Evolutionary conservation across 2,329 filamentous ascomycete species (phyloP).

Genomic region (Exserohilum turcica): DNA sequence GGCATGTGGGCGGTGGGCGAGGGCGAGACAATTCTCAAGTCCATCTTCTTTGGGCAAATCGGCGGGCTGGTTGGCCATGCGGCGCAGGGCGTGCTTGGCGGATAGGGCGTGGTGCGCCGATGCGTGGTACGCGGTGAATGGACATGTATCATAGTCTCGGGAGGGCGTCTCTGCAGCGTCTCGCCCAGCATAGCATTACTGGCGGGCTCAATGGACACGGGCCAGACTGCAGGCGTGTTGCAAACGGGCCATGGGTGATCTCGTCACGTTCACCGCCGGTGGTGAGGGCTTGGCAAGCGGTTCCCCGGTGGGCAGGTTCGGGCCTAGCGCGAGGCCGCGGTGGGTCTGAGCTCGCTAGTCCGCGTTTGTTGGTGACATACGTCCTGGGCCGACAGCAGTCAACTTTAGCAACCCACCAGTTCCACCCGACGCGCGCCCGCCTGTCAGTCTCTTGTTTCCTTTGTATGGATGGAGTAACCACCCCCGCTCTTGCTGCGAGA

Average conservation of each 20-base stretch:
- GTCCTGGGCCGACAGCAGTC: slow-evolving; percentile 16
- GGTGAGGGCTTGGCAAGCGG: slow-evolving; percentile 3
- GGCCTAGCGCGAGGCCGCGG: slow-evolving; percentile 11
- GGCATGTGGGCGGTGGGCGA: slow-evolving; percentile 81
- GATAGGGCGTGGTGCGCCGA: background rate
- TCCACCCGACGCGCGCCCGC: slow-evolving; percentile 13
- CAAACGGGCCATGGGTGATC: too few species aligned
- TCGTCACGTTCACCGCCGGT: slow-evolving; percentile 8
- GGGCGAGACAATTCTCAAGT: slow-evolving; percentile 76
- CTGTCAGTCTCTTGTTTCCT: slow-evolving; percentile 21
- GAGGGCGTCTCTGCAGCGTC: slow-evolving; percentile 1
- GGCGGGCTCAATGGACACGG: background rate
- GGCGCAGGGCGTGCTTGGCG: slow-evolving; percentile 40
- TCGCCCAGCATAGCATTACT: slow-evolving; percentile 1
- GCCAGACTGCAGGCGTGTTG: too few species aligned
- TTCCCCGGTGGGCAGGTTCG: slow-evolving; percentile 15
- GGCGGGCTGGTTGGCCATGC: slow-evolving; percentile 60
- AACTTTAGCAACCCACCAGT: slow-evolving; percentile 22
- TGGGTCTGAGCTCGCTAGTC: slow-evolving; percentile 25
- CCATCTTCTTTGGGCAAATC: slow-evolving; percentile 76
- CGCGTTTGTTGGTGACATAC: slow-evolving; percentile 27
- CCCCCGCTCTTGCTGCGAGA: slow-evolving; percentile 30
- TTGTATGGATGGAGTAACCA: slow-evolving; percentile 42
- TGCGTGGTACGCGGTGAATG: slow-evolving; percentile 14
- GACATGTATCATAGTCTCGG: slow-evolving; percentile 11